Conservation (phyloP, 805 yeast species). For the Metschnikowia rubicola region DNA sequence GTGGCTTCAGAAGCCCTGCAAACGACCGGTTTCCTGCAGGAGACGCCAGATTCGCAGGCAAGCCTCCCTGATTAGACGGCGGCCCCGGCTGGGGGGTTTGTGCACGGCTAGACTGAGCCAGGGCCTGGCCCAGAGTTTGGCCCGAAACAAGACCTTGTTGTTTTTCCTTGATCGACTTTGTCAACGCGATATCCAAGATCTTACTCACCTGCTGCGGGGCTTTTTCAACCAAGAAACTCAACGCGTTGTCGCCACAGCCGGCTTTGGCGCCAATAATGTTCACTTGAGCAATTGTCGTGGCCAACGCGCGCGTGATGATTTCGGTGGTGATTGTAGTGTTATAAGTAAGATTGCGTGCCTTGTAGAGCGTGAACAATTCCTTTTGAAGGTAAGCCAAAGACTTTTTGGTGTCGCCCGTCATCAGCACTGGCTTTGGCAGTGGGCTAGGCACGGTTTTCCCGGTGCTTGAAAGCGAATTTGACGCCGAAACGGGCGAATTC, state of each 20-base stretch:
- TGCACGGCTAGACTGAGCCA: slow-evolving; percentile 18
- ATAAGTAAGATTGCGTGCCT: slow-evolving; percentile 64
- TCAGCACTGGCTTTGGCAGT: slow-evolving; percentile 3
- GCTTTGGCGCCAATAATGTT: slow-evolving; percentile 84
- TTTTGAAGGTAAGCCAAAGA: slow-evolving; percentile 82
- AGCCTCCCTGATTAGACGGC: not conserved
- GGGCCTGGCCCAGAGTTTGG: slow-evolving; percentile 7
- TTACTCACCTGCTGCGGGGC: slow-evolving; percentile 79
- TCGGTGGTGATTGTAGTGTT: slow-evolving; percentile 82
- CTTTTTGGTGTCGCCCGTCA: slow-evolving; percentile 62
- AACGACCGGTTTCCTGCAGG: slow-evolving; percentile 21
- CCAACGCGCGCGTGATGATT: slow-evolving; percentile 83
- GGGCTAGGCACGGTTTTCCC: not conserved
- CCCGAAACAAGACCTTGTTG: slow-evolving; percentile 21
- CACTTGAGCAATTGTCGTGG: slow-evolving; percentile 88
- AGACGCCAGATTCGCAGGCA: not conserved
- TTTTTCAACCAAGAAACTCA: slow-evolving; percentile 72
- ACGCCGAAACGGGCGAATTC: too few relatives aligned
- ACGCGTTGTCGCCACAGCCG: slow-evolving; percentile 75
- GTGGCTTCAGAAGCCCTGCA: slow-evolving; percentile 23
- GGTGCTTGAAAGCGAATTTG: too few relatives aligned
- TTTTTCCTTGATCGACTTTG: slow-evolving; percentile 61
- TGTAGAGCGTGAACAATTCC: slow-evolving; percentile 76
- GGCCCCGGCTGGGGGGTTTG: slow-evolving; percentile 14
- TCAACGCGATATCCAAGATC: slow-evolving; percentile 75